These are phyloP conservation scores for Fusarium citri DNA, from an alignment of 2,329 filamentous ascomycete species.

Conservation along the genomic window DNA sequence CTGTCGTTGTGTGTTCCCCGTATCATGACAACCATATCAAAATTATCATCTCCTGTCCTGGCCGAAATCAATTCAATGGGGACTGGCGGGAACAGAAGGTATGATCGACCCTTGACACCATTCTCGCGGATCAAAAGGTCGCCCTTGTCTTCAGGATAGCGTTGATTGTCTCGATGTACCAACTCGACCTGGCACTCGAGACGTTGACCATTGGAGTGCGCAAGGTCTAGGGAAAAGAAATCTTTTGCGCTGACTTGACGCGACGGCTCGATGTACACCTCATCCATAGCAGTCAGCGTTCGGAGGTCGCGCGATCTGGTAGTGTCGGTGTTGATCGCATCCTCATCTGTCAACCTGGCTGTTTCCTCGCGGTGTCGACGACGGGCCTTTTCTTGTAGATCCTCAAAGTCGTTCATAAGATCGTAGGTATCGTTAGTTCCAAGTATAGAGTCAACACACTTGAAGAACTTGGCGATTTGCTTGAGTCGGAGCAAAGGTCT, in stretches of 20 bases:
- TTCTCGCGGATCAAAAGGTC: conserved; percentile 94
- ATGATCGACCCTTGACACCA: conserved; percentile 77
- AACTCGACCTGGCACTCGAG: conserved; percentile 91
- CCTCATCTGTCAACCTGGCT: conserved; percentile 83
- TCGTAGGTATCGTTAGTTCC: conserved; percentile 60
- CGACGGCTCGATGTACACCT: conserved; percentile 77
- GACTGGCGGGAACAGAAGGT: conserved; percentile 94
- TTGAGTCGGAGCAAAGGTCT: conserved; percentile 89
- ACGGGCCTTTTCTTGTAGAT: conserved; percentile 80
- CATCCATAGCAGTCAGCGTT: conserved; percentile 77
- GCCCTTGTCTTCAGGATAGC: conserved; percentile 74
- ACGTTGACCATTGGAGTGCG: conserved; percentile 89
- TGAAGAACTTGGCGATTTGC: conserved; percentile 85
- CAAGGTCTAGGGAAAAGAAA: conserved; percentile 85
- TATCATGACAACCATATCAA: conserved; percentile 88
- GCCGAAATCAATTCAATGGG: conserved; percentile 79
- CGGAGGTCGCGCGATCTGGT: conserved; percentile 82
- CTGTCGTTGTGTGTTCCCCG: conserved; percentile 73
- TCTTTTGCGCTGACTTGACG: conserved; percentile 91
- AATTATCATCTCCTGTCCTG: conserved; percentile 75
- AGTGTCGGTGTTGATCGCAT: conserved; percentile 84
- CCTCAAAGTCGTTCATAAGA: conserved; percentile 68
- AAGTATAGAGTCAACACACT: conserved; percentile 69
- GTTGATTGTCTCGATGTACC: conserved; percentile 82
- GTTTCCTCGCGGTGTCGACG: conserved; percentile 72